These are phyloP conservation scores for Bauhinia variegata DNA, from an alignment of 306 rosid genomes.

Conservation along the genomic window DNA sequence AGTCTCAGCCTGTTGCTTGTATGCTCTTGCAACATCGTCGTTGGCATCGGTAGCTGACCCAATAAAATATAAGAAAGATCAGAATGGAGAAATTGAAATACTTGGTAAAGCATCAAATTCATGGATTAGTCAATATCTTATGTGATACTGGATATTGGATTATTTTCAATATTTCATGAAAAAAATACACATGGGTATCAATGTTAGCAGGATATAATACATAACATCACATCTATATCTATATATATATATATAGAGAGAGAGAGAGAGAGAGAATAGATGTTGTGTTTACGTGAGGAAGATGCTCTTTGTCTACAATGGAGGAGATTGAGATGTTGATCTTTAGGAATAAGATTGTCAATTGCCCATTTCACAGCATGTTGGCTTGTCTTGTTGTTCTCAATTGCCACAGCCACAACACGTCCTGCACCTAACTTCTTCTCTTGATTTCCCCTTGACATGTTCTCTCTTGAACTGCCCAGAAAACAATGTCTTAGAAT, in stretches of 20 bases:
- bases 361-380: slow-evolving; percentile 84
- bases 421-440: slow-evolving; percentile 57
- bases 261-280: no score
- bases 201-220: no score
- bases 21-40: slow-evolving; percentile 55
- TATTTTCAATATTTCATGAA: no score
- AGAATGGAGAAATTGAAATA: no score
- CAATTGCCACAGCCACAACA: slow-evolving; percentile 78
- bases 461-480: slow-evolving; percentile 8
- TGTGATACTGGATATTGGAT: no score
- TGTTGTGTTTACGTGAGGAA: slow-evolving; percentile 47
- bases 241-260: no score
- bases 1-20: slow-evolving; percentile 56
- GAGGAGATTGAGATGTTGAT: slow-evolving; percentile 62
- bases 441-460: slow-evolving; percentile 50
- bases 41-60: slow-evolving; percentile 44
- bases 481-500: no score
- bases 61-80: slow-evolving; percentile 7
- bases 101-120: no score
- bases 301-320: slow-evolving; percentile 60
- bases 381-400: slow-evolving; percentile 73
- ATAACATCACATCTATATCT: no score
- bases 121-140: no score
- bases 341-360: slow-evolving; percentile 71
- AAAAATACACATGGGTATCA: no score